Evolutionary conservation across 2,329 filamentous ascomycete genomes (phyloP).

Genomic region (Pseudophaeomoniella oleicola): DNA sequence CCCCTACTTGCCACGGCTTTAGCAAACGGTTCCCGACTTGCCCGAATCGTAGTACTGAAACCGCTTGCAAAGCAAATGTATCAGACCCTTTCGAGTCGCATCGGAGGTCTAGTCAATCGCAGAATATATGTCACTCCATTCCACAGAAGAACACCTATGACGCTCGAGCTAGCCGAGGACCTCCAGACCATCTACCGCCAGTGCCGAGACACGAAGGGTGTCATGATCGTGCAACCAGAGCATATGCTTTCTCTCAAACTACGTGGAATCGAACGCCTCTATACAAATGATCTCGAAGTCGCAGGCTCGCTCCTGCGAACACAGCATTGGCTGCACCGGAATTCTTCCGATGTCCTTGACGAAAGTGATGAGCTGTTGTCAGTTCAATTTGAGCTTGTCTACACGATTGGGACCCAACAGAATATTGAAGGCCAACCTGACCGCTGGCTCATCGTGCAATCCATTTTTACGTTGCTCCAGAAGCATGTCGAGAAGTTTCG

Average conservation of each 20-base stretch:
- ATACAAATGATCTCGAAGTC: slow-evolving; percentile 15
- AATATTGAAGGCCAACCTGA: slow-evolving; percentile 37
- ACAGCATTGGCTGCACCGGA: slow-evolving; percentile 29
- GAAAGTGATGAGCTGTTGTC: slow-evolving; percentile 52
- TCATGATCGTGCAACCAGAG: slow-evolving; percentile 49
- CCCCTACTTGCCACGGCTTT: slow-evolving; percentile 45
- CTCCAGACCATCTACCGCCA: no score
- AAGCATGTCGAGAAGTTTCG: slow-evolving; percentile 4
- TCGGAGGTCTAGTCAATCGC: slow-evolving; percentile 42
- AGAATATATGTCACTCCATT: slow-evolving; percentile 45
- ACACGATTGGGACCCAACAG: slow-evolving; percentile 42
- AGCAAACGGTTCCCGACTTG: slow-evolving; percentile 35
- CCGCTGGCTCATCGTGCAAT: slow-evolving; percentile 43
- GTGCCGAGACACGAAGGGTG: no score
- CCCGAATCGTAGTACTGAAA: slow-evolving; percentile 46
- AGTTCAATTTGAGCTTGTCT: slow-evolving; percentile 47
- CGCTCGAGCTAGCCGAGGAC: slow-evolving; percentile 28
- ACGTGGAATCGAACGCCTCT: slow-evolving; percentile 39
- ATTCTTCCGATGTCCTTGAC: slow-evolving; percentile 44
- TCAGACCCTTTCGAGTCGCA: slow-evolving; percentile 37
- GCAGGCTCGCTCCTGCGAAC: slow-evolving; percentile 23
- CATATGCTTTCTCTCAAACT: slow-evolving; percentile 50
- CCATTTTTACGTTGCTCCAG: slow-evolving; percentile 19
- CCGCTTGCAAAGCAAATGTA: slow-evolving; percentile 47
- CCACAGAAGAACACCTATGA: slow-evolving; percentile 35